Percentiles rank a stretch among this genome's conserved stretches.
phyloP scores from a whole-genome alignment of 305 asterid species.

The Euphrasia arctica region DNA sequence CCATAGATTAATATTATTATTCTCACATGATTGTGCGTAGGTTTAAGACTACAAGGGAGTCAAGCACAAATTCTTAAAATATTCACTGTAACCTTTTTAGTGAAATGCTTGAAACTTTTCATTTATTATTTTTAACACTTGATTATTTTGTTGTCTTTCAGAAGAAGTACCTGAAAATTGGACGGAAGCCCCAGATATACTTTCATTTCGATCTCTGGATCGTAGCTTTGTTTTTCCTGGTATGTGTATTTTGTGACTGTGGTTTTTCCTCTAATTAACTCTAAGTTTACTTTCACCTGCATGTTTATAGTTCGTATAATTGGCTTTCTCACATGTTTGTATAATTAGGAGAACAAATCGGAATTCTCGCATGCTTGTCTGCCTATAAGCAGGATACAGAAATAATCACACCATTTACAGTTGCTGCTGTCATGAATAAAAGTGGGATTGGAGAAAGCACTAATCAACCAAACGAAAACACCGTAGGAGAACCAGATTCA shows the following conservation, averaged over 20 bases:
- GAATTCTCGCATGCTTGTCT: slow-evolving; percentile 77
- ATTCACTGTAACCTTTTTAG: not conserved
- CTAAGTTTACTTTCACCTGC: not conserved
- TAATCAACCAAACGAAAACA: slow-evolving; percentile 52
- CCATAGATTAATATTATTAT: too few relatives aligned
- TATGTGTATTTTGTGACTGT: slow-evolving; percentile 27
- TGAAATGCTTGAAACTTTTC: slow-evolving; percentile 2
- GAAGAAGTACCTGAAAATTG: slow-evolving; percentile 85
- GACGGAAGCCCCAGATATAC: slow-evolving; percentile 76
- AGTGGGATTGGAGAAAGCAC: slow-evolving; percentile 52
- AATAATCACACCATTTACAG: slow-evolving; percentile 93
- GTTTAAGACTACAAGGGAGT: too few relatives aligned
- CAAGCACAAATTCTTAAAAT: not conserved
- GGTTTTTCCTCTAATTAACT: not conserved
- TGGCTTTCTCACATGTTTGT: slow-evolving; percentile 27
- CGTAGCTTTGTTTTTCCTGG: slow-evolving; percentile 93
- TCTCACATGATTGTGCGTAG: too few relatives aligned
- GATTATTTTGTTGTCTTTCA: slow-evolving; percentile 30
- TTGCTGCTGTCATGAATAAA: slow-evolving; percentile 89
- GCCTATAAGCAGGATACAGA: slow-evolving; percentile 84
- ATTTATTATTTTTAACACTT: slow-evolving; percentile 22
- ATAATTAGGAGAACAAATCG: slow-evolving; percentile 87
- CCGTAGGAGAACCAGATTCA: slow-evolving; percentile 34
- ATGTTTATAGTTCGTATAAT: slow-evolving; percentile 13
- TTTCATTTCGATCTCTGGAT: slow-evolving; percentile 65